These are phyloP conservation scores for Mrakia frigida DNA, from an alignment of 768 basidiomycete genomes.

Conservation along the genomic window DNA sequence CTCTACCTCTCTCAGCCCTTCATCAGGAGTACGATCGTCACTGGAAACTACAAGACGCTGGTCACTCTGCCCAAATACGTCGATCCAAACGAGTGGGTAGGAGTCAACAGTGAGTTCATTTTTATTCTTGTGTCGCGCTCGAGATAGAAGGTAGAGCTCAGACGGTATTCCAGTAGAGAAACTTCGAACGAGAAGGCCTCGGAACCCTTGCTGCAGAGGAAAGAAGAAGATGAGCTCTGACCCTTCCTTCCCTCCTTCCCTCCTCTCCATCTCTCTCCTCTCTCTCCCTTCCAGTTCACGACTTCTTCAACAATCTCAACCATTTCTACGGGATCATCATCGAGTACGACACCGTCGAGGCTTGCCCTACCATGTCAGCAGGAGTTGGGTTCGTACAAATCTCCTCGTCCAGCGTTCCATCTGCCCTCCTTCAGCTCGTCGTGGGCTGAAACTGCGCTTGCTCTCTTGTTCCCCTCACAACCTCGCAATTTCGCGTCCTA, in stretches of 20 bases:
- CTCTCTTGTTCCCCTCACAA: neutral
- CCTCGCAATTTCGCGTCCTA: neutral
- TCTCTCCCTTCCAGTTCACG: conserved; percentile 61
- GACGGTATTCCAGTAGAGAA: neutral
- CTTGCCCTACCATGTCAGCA: conserved; percentile 88
- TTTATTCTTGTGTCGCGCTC: neutral
- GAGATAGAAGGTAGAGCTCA: neutral
- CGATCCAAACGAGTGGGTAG: conserved; percentile 95
- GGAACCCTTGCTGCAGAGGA: neutral
- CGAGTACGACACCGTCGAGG: conserved; percentile 83
- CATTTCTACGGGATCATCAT: conserved; percentile 92
- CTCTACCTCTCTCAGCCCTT: conserved; percentile 90
- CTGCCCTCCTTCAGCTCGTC: neutral
- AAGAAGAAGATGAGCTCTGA: conserved; percentile 4
- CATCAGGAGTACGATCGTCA: conserved; percentile 89
- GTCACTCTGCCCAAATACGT: conserved; percentile 93
- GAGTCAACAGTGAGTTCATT: conserved; percentile 70
- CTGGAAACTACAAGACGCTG: conserved; percentile 97
- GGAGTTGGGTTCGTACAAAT: conserved; percentile 62
- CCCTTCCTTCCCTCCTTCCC: neutral
- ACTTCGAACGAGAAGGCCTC: neutral
- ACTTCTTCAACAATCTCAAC: conserved; percentile 96
- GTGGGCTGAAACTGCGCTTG: neutral
- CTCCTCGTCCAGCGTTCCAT: neutral
- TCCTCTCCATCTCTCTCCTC: neutral